These are phyloP conservation scores for Zygoascus tannicola DNA, from an alignment of 805 yeast genomes.

Conservation along the genomic window DNA sequence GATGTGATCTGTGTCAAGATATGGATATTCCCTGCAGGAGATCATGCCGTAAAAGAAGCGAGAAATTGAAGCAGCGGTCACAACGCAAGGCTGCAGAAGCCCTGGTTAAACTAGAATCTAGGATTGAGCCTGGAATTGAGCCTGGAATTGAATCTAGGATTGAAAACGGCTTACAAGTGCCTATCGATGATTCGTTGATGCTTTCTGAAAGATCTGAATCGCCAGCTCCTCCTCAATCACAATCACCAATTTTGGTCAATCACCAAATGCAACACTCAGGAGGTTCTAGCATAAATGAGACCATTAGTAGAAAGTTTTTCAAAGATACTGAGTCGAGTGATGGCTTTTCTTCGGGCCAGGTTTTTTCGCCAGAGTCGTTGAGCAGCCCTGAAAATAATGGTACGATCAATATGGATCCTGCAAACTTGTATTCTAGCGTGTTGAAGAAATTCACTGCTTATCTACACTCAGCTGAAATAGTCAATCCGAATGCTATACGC, in stretches of 20 bases:
- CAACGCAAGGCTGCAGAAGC: constrained; percentile 5
- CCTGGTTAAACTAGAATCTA: not conserved
- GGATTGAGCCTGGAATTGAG: not conserved
- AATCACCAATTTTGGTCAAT: not conserved
- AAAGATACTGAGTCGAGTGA: too few species aligned
- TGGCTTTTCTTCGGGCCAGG: not conserved
- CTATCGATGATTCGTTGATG: too few species aligned
- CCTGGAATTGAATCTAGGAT: not conserved
- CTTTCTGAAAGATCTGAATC: too few species aligned
- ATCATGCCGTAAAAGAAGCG: constrained; percentile 4
- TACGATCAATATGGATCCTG: not conserved
- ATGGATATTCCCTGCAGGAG: constrained; percentile 7
- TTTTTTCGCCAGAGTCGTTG: not conserved
- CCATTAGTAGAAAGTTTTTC: not conserved
- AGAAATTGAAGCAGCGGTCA: constrained; percentile 7
- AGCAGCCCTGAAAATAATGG: not conserved
- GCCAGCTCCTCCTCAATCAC: not conserved
- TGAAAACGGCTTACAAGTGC: too few species aligned
- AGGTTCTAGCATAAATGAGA: not conserved
- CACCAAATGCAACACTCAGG: not conserved
- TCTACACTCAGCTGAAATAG: not conserved
- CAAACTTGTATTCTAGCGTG: not conserved
- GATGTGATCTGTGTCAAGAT: constrained; percentile 8
- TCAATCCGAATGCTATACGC: not conserved
- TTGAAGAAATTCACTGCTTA: not conserved